Base-by-base conservation (phyloP, 2,329 filamentous ascomycete species). In the Neonectria neomacrospora region DNA sequence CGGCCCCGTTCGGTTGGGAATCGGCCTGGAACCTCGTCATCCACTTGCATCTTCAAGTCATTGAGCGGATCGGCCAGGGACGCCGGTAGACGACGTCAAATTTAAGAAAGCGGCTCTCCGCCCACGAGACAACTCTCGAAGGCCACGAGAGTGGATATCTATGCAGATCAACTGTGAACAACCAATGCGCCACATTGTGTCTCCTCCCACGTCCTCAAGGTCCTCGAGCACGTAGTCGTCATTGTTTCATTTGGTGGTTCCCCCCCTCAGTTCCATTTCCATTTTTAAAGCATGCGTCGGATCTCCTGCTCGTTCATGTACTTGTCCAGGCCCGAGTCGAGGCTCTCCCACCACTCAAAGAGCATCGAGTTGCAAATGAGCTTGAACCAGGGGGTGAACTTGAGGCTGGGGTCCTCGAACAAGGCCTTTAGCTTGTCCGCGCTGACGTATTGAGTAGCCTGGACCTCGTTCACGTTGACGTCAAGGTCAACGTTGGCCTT, bases 311-410 rank as follows among this genome's bases (percentile, higher is more conserved):
- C 94, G 76, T 93, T 90, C 80, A 88, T 86, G 81, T 95, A 97
- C 81, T 92, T 91, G 64, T 96, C 91, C 71, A 98, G 83, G 10
- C 91, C 92, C 23, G 86, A 83, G 71, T 96, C 90, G 60, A 98
- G 86, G 80, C 92, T 89, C 75, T 90, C 84, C 96, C 96, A 99
- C 96, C 96, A 99, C 79, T 97, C 91, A 74, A 97, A 99, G 44
- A 99, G 87, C 92, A 98, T 94, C 52, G 93, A 94, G 79, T 98
- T 87, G 86, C 96, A 99, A 76, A 99, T 98, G 71, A 99, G 90
- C 85, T 97, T 97, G 85, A 99, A 99, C 96, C 96, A 99, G 1
- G 96, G 96, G 1, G 96, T 99, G 80, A 98, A 98, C 74, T 90
- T 91, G 72, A 97, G 85, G 56, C 81, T 85, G 3, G 91, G 88